Conservation (phyloP, 208 protist genomes). For the Blechomonas ayalai region DNA sequence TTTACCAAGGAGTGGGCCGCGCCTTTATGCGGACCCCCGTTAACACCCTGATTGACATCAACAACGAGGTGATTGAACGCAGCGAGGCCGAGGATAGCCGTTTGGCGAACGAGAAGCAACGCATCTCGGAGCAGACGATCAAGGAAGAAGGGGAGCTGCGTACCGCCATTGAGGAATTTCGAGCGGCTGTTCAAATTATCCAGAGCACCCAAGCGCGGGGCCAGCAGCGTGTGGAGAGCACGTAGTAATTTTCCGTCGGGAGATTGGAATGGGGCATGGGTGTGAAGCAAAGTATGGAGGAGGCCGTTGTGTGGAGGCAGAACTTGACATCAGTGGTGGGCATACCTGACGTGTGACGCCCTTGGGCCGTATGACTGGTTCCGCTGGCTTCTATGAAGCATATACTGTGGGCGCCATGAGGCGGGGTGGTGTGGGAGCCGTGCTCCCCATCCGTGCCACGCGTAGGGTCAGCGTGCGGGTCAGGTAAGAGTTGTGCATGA, state of each 20-base stretch:
- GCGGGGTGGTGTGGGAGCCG: too few relatives aligned
- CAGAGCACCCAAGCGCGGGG: slow-evolving; percentile 20
- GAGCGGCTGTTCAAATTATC: slow-evolving; percentile 42
- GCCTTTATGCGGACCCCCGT: slow-evolving; percentile 65
- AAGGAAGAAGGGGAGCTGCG: slow-evolving; percentile 75
- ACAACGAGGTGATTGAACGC: slow-evolving; percentile 57
- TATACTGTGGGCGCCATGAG: too few relatives aligned
- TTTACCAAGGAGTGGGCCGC: slow-evolving; percentile 78
- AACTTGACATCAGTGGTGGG: too few relatives aligned
- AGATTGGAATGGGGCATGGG: too few relatives aligned
- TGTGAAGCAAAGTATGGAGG: too few relatives aligned
- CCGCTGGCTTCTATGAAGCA: too few relatives aligned
- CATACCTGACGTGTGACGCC: too few relatives aligned
- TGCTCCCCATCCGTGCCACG: too few relatives aligned
- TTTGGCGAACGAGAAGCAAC: slow-evolving; percentile 76
- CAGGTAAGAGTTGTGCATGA: too few relatives aligned
- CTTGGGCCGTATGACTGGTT: too few relatives aligned
- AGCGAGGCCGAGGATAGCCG: slow-evolving; percentile 74
- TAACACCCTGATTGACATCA: slow-evolving; percentile 54
- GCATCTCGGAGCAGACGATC: slow-evolving; percentile 50
- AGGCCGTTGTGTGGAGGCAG: too few relatives aligned
- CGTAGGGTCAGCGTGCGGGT: too few relatives aligned
- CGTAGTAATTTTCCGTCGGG: slow-evolving; percentile 2
- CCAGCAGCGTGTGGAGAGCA: slow-evolving; percentile 12
- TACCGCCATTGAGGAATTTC: slow-evolving; percentile 54